Evolutionary conservation across 805 yeast species (phyloP).

Genomic region (Metschnikowia amazonensis): DNA sequence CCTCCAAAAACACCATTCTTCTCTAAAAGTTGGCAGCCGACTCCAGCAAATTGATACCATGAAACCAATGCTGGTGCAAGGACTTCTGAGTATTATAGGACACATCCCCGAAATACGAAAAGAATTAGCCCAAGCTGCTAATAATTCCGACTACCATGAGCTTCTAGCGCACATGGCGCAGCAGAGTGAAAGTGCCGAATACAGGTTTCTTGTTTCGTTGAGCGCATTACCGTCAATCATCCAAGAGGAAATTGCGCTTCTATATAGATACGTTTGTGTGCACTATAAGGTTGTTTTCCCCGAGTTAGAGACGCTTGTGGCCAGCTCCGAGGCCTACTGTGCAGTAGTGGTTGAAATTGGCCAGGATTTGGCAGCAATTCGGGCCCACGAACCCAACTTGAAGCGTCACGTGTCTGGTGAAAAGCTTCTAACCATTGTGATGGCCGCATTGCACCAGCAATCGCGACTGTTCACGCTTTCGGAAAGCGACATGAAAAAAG

Average conservation of each 20-base stretch:
- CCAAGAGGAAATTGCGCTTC: conserved; percentile 47
- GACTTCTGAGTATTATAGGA: conserved; percentile 22
- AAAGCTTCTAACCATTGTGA: conserved; percentile 64
- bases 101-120: conserved; percentile 24
- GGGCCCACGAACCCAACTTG: conserved; percentile 33
- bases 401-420: conserved; percentile 52
- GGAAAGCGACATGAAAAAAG: conserved; percentile 29
- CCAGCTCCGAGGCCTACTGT: conserved; percentile 61
- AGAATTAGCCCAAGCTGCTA: conserved; percentile 20
- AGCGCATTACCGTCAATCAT: conserved; percentile 55
- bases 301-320: conserved; percentile 62
- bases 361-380: conserved; percentile 36
- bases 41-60: conserved; percentile 22
- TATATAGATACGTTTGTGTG: conserved; percentile 48
- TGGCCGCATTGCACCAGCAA: conserved; percentile 58
- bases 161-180: conserved; percentile 27
- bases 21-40: conserved; percentile 9
- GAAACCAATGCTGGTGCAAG: conserved; percentile 18
- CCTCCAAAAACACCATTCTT: background rate
- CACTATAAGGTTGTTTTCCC: conserved; percentile 63
- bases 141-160: conserved; percentile 29
- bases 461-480: conserved; percentile 13
- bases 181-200: conserved; percentile 35
- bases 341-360: conserved; percentile 49
- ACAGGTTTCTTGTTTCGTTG: conserved; percentile 48